Conservation (phyloP, 768 basidiomycete species). For the Naganishia vishniacii region DNA sequence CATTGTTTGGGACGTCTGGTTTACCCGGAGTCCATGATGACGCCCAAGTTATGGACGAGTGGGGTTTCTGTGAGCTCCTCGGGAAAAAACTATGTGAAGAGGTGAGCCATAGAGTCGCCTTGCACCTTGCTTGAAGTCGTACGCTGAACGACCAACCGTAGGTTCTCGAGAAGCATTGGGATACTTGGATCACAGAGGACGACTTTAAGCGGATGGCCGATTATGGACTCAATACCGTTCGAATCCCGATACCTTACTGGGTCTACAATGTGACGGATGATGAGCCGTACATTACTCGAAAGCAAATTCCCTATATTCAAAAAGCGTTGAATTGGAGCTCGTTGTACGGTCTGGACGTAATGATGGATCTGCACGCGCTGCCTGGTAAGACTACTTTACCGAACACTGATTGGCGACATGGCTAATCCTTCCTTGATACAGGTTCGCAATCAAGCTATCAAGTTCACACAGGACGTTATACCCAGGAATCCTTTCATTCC, state of each 20-base stretch:
- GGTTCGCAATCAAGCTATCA: constrained; percentile 34
- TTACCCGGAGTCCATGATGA: constrained; percentile 17
- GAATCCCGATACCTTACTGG: constrained; percentile 44
- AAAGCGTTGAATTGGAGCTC: constrained; percentile 37
- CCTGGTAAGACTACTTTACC: constrained; percentile 28
- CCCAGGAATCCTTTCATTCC: constrained; percentile 30
- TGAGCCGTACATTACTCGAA: constrained; percentile 37
- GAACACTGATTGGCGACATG: neutral
- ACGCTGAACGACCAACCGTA: neutral
- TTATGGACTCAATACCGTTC: constrained; percentile 36
- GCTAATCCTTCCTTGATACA: neutral
- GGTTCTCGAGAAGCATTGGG: constrained; percentile 37
- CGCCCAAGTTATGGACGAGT: constrained; percentile 26
- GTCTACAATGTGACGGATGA: constrained; percentile 34
- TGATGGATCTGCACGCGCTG: constrained; percentile 40
- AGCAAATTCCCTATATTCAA: constrained; percentile 37
- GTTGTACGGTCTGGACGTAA: constrained; percentile 39
- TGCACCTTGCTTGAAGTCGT: too few species aligned
- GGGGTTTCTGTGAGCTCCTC: constrained; percentile 34
- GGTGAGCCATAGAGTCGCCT: neutral
- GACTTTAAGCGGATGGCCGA: constrained; percentile 35
- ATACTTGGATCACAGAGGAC: constrained; percentile 40
- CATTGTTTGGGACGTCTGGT: constrained; percentile 30
- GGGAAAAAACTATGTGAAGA: constrained; percentile 30
- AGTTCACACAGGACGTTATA: constrained; percentile 36